A percentile compares a stretch with the other conserved stretches of the same genome.
Evolutionary conservation across 1,139 yeast species (phyloP).

Genomic region (Hansenula sp.): DNA sequence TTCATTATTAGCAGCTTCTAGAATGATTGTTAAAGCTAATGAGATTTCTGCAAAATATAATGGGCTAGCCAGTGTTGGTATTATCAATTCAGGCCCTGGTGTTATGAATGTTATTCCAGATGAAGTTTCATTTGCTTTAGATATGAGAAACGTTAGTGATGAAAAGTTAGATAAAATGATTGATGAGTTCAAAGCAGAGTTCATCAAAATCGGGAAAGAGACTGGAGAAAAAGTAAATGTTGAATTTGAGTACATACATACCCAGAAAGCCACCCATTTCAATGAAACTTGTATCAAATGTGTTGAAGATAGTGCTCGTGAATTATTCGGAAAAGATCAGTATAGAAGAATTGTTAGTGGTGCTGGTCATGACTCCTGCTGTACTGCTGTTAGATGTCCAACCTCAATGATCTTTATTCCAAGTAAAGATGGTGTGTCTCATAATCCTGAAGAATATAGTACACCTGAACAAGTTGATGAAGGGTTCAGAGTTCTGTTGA

Average conservation of each 20-base stretch:
- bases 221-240: slow-evolving; percentile 33
- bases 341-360: slow-evolving; percentile 54
- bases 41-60: slow-evolving; percentile 48
- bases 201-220: slow-evolving; percentile 33
- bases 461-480: slow-evolving; percentile 58
- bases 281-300: slow-evolving; percentile 45
- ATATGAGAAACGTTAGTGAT: slow-evolving; percentile 54
- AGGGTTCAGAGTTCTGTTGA: slow-evolving; percentile 56
- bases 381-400: slow-evolving; percentile 52
- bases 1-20: slow-evolving; percentile 55
- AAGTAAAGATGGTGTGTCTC: slow-evolving; percentile 65
- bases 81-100: slow-evolving; percentile 50
- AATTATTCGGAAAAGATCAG: slow-evolving; percentile 41
- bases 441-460: slow-evolving; percentile 63
- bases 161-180: slow-evolving; percentile 37
- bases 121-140: slow-evolving; percentile 51
- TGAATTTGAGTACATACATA: slow-evolving; percentile 37
- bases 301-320: slow-evolving; percentile 48
- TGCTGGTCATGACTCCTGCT: slow-evolving; percentile 73
- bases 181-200: slow-evolving; percentile 35
- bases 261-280: slow-evolving; percentile 56
- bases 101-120: slow-evolving; percentile 69
- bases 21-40: slow-evolving; percentile 51
- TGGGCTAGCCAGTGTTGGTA: slow-evolving; percentile 61
- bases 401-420: slow-evolving; percentile 78